Evolutionary conservation across 257 asterid species (phyloP), one percentile per base, ranked within the genome.

Genomic region (Gentiana macrophylla): DNA sequence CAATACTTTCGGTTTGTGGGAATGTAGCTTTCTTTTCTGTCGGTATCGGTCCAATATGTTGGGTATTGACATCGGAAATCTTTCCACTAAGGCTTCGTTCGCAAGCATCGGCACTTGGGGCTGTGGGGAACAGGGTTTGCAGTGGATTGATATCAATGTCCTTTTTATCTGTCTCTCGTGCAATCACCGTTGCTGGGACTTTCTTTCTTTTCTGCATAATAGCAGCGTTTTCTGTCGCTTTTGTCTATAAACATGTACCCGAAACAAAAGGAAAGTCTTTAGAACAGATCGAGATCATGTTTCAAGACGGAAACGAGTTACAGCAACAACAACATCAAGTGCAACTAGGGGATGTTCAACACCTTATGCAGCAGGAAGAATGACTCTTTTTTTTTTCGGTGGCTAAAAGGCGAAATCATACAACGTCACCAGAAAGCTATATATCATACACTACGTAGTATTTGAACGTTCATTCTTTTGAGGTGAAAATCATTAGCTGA

Each of bases 11-110:
- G 8, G 84, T 77, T 2, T 80, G 89, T 62, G 86, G 80, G 35
- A 80, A 84, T 64, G 94, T 80, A 6, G 94, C 94, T 3, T 84
- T 84, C 69, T 84, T 78, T 58, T 84, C 89, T 0, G 70, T 80
- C 1, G 94, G 94, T n/a, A 78, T 84, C 35, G 94, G 94, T 10
- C 94, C 94, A 0, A 57, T 84, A 34, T 80, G 89, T 68, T 84
- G 94, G 94, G 93, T 83, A 0, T 61, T 80, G 13, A 67, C 88
- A 0, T 80, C 94, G 1, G 94, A 84, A 53, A 72, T 84, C 37
- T 84, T 72, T 57, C 94, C 94, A 1, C 36, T 77, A 35, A 74
- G 75, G 46, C 86, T 84, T 48, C 61, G 89, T 5, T 86, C 94
- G 32, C 89, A 79, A 33, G 94, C 86, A 5, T 71, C 89, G 0